Evolutionary conservation across 1,284 basidiomycete genomes (phyloP).

Genomic region (Sporisorium reilianum): DNA sequence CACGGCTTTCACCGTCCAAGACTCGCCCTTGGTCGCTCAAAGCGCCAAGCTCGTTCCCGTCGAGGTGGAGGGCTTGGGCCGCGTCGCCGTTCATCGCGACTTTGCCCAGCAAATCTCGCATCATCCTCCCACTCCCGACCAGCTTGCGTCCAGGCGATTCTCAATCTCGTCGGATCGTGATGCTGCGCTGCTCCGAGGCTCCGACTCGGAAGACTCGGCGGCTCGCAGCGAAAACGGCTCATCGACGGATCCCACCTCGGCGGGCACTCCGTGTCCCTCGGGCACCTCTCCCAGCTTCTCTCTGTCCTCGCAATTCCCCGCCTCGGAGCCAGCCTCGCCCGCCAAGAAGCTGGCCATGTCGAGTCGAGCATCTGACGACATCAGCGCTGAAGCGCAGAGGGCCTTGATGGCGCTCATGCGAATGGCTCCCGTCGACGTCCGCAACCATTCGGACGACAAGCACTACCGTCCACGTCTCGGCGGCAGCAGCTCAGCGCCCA

Average conservation of each 20-base stretch:
- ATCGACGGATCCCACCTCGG: slow-evolving; percentile 49
- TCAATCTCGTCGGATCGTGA: slow-evolving; percentile 35
- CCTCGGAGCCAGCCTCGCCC: slow-evolving; percentile 47
- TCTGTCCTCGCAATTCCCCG: slow-evolving; percentile 53
- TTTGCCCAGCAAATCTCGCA: slow-evolving; percentile 50
- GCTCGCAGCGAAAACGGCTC: slow-evolving; percentile 43
- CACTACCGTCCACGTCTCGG: slow-evolving; percentile 38
- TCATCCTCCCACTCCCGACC: slow-evolving; percentile 20
- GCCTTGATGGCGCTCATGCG: slow-evolving; percentile 30
- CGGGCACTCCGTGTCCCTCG: slow-evolving; percentile 45
- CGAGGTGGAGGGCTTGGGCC: slow-evolving; percentile 50
- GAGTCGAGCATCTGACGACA: slow-evolving; percentile 10
- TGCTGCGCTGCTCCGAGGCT: slow-evolving; percentile 29
- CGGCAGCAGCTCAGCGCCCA: slow-evolving; percentile 18
- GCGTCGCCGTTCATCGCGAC: slow-evolving; percentile 47
- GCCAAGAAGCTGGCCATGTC: slow-evolving; percentile 30
- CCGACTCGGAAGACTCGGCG: slow-evolving; percentile 49
- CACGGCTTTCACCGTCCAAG: slow-evolving; percentile 31
- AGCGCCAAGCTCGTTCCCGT: slow-evolving; percentile 43
- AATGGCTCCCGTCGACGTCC: slow-evolving; percentile 10
- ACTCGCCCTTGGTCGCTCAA: slow-evolving; percentile 23
- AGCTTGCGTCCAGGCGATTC: slow-evolving; percentile 19
- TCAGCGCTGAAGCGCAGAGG: slow-evolving; percentile 24
- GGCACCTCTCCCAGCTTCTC: slow-evolving; percentile 54
- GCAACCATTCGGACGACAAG: slow-evolving; percentile 13